Conservation (phyloP, 345 rosid species). For the Melaleuca quinquenervia region DNA sequence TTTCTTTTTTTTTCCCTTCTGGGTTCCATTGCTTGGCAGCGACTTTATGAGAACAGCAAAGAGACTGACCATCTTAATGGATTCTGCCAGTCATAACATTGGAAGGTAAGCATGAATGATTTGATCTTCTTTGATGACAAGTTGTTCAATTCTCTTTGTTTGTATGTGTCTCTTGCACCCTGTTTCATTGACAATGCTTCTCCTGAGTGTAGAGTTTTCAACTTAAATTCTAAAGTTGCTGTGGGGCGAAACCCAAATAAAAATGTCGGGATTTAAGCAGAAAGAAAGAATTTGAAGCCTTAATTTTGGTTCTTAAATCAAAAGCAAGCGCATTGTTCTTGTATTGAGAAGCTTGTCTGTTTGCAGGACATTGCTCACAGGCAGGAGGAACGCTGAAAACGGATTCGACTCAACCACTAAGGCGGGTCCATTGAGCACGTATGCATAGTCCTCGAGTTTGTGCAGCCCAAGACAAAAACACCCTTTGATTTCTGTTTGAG, state of each 20-base stretch:
- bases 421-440: conserved; percentile 69
- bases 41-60: conserved; percentile 55
- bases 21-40: conserved; percentile 20
- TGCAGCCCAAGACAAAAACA: neutral
- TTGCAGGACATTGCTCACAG: conserved; percentile 62
- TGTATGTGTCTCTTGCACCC: neutral
- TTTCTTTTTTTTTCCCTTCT: neutral
- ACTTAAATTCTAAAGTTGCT: neutral
- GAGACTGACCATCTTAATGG: conserved; percentile 63
- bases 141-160: neutral
- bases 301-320: neutral
- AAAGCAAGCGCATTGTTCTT: neutral
- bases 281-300: neutral
- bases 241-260: neutral
- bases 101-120: conserved; percentile 43
- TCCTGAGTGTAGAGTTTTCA: neutral
- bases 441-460: conserved; percentile 19
- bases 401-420: conserved; percentile 54
- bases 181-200: neutral
- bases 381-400: conserved; percentile 41
- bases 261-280: neutral
- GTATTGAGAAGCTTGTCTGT: neutral
- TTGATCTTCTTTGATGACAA: neutral
- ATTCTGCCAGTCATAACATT: conserved; percentile 23
- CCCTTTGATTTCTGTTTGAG: neutral